A percentile compares a stretch with the other conserved stretches of the same genome.
Conservation (phyloP, 2,329 filamentous ascomycete species). For the Cladosporium sp. region DNA sequence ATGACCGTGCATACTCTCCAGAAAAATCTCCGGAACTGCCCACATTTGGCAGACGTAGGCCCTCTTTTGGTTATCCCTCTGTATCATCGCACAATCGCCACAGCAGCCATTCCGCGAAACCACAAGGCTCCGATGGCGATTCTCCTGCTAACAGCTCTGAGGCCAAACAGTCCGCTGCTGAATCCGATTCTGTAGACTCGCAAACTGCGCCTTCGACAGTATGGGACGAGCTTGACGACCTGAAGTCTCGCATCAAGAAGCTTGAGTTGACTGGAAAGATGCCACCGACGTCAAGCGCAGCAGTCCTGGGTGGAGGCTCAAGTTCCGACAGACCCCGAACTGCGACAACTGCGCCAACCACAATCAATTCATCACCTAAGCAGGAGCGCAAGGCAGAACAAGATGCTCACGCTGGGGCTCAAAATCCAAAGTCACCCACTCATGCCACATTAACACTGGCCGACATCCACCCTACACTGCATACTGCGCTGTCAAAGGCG, state of each 20-base stretch:
- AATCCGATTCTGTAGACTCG: constrained; percentile 76
- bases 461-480: constrained; percentile 71
- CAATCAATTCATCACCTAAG: constrained; percentile 84
- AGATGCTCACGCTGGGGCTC: constrained; percentile 23
- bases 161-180: constrained; percentile 47
- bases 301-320: constrained; percentile 58
- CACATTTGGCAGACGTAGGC: constrained; percentile 21
- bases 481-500: constrained; percentile 75
- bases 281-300: constrained; percentile 74
- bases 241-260: constrained; percentile 88
- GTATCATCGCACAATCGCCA: constrained; percentile 1
- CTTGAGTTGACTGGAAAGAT: constrained; percentile 87
- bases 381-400: constrained; percentile 52
- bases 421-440: not conserved
- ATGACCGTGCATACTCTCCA: constrained; percentile 22
- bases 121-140: constrained; percentile 20
- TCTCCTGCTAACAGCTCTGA: constrained; percentile 39
- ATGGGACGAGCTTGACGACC: constrained; percentile 94
- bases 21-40: constrained; percentile 27
- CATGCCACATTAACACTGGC: constrained; percentile 29
- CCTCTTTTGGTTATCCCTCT: constrained; percentile 19
- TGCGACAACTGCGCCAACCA: constrained; percentile 86
- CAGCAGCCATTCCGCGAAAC: not conserved
- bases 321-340: constrained; percentile 73
- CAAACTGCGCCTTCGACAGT: constrained; percentile 88